Base-by-base conservation (phyloP, 2,329 filamentous ascomycete species). In the Phaeoacremonium minimum region DNA sequence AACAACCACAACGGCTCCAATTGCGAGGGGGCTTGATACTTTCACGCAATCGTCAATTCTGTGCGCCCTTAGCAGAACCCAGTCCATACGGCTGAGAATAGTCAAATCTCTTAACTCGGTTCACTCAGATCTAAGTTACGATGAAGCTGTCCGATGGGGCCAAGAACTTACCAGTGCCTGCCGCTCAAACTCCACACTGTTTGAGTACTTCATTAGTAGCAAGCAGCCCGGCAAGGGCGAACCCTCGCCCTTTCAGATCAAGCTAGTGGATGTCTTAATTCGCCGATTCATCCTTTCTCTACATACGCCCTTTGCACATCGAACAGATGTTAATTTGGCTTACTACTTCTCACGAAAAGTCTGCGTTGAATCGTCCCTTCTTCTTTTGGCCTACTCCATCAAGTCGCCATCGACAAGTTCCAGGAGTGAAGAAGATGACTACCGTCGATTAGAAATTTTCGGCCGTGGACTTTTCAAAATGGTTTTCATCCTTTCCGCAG, bases 221-320 rank as follows among this genome's bases (percentile, higher is more conserved):
- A 15, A 14, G 20, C 12, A 28, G 12, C 33, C 18, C 19, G 13
- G 13, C 14, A 30, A 9, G 29, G 18, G 22, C 15, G 37, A 43
- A 18, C 36, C 20, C 2, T 39, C 38, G 4, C 32, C 15, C 9
- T 44, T 46, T 18, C 38, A 35, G 13, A 35, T 32, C 13, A 30
- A 46, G 38, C 44, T 43, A 29, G 32, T 43, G 14, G 35, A 40
- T 12, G 36, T 47, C 4, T 34, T 47, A 26, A 47, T 45, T 12
- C 43, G 46, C 14, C 46, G 46, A 12, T 49, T 49, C 34, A 38
- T 45, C 33, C 45, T 46, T 33, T 35, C 45, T 29, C 41, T 49
- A 31, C 46, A 49, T 40, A 36, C 43, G 18, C 45, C 45, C 7
- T 49, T 46, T 40, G 41, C 43, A 7, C 41, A 40, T 37, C 41